phyloP scores from a whole-genome alignment of 345 rosid genomes.

The Combretum micranthum region DNA sequence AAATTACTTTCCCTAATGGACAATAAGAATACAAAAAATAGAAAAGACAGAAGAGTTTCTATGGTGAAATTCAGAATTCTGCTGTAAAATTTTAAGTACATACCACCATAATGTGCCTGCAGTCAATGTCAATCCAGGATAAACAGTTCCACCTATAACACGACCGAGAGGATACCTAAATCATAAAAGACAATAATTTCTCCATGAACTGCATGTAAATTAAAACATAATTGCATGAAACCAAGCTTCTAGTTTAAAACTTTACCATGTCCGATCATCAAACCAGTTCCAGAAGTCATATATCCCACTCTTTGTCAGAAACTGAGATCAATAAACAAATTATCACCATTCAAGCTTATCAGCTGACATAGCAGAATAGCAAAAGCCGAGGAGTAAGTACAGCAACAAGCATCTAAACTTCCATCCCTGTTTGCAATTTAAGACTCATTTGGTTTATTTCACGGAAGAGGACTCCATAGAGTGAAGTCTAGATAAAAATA shows the following conservation, averaged over 20 bases:
- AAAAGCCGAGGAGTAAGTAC: not conserved
- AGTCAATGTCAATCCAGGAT: conserved; percentile 94
- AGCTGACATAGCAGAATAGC: not conserved
- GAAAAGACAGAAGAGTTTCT: too few species aligned
- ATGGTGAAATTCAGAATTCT: not conserved
- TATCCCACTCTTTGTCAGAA: conserved; percentile 72
- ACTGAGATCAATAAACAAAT: conserved; percentile 49
- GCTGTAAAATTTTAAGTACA: conserved; percentile 16
- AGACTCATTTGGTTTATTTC: too few species aligned
- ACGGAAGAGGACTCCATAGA: too few species aligned
- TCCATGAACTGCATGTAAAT: not conserved
- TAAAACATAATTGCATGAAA: conserved; percentile 3
- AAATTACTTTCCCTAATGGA: not conserved
- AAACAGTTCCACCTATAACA: conserved; percentile 98
- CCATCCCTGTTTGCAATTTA: too few species aligned
- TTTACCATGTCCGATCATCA: conserved; percentile 92
- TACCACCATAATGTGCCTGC: conserved; percentile 97
- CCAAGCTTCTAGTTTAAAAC: not conserved
- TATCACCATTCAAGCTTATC: not conserved
- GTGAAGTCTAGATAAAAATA: too few species aligned
- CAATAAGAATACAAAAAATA: not conserved
- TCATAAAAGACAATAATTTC: not conserved
- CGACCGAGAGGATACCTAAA: conserved; percentile 84
- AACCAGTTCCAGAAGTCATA: conserved; percentile 84
- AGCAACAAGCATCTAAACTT: too few species aligned